Evolutionary conservation across 768 basidiomycete species (phyloP), one percentile per base, ranked within the genome.

Genomic region (Calvatia gigantea): DNA sequence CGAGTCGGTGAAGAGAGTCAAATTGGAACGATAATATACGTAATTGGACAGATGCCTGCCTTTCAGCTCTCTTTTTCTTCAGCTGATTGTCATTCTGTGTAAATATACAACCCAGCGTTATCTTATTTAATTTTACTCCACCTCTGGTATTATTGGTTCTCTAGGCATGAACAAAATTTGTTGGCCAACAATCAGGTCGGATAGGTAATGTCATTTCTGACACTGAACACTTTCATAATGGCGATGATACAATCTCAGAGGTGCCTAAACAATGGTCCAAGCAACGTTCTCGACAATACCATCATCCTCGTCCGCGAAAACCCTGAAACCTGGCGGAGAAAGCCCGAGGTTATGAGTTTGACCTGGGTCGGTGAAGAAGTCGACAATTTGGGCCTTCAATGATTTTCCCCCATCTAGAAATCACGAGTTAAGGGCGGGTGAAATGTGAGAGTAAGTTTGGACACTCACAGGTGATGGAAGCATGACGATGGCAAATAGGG

Each of bases 231-330:
- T n/a, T n/a, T n/a, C n/a, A n/a, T 6, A 37, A 11, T 12, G 12
- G 35, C 17, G 35, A 37, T 11, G 7, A 11, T 4, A 2, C 35
- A n/a, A 19, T 58, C 3, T 33, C 11, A 11, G 8, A 14, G 25
- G 35, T 3, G 2, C 8, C 39, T 54, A 64, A 48, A 63, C 23
- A 33, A 70, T 58, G 19, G 39, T 51, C 72, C 71, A 73, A 11
- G 60, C 64, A 15, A 70, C 71, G 32, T 60, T 58, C 31, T 53
- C 39, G 4, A 71, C 66, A 33, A 70, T 62, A 7, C 71, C 72
- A 35, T 67, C 65, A 15, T 45, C 38, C 15, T 61, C 48, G 21
- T 58, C 41, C 1, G 67, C 70, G 56, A 73, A 70, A 28, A 55
- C 32, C 14, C 28, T 33, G 55, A 73, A 73, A 2, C 57, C 71